These are phyloP conservation scores for Arctium lappa DNA, from an alignment of 129 eudicot species.

Conservation along the genomic window DNA sequence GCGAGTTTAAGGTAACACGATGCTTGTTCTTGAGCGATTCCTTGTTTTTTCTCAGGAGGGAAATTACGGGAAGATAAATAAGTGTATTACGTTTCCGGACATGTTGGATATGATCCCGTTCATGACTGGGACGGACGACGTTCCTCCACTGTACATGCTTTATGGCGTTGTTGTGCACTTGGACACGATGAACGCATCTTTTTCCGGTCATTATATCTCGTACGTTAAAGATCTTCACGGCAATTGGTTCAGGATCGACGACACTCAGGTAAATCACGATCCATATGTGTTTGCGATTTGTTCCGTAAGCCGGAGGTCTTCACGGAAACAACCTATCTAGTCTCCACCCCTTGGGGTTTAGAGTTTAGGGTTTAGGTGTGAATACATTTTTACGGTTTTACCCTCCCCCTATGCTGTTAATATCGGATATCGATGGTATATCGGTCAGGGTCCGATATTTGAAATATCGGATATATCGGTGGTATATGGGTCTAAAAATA, in stretches of 20 bases:
- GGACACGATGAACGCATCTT: conserved; percentile 66
- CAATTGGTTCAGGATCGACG: conserved; percentile 67
- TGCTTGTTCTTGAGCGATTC: neutral
- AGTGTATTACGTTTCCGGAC: conserved; percentile 66
- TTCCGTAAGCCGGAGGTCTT: neutral
- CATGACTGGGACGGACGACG: conserved; percentile 63
- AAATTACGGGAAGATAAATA: conserved; percentile 65
- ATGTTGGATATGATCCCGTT: conserved; percentile 70
- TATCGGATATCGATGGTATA: too few relatives aligned
- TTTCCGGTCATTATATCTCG: conserved; percentile 68
- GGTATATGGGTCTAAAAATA: too few relatives aligned
- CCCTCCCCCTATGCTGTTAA: too few relatives aligned
- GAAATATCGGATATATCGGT: too few relatives aligned
- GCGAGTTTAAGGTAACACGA: neutral
- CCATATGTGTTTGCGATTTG: neutral
- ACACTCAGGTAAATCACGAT: conserved; percentile 45
- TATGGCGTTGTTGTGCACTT: conserved; percentile 68
- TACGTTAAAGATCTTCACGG: conserved; percentile 70
- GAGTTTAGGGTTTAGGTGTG: too few relatives aligned
- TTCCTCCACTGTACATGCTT: conserved; percentile 73
- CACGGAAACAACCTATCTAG: neutral
- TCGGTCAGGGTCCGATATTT: too few relatives aligned
- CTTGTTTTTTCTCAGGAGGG: conserved; percentile 56
- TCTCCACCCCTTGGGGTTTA: too few relatives aligned
- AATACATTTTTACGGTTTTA: too few relatives aligned